A percentile compares a stretch with the other conserved stretches of the same genome.
phyloP scores from a whole-genome alignment of 2,329 filamentous ascomycete species.

The Fusarium pseudonygamai region DNA sequence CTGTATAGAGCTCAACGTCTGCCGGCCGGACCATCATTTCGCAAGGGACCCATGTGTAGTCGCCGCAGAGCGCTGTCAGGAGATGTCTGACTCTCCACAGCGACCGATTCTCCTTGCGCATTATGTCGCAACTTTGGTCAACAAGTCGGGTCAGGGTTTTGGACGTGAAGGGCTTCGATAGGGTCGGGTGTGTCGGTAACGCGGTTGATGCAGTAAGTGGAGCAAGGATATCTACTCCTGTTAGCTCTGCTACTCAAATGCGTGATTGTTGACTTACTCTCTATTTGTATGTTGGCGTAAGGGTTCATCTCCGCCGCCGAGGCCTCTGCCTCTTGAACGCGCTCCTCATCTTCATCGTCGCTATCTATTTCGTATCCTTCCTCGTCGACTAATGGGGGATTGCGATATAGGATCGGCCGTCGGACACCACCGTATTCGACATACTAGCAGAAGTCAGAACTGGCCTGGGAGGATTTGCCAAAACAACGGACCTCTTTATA shows the following conservation, averaged over 20 bases:
- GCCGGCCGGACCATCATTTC: slow-evolving; percentile 65
- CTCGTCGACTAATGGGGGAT: slow-evolving; percentile 77
- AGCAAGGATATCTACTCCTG: slow-evolving; percentile 71
- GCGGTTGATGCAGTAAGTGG: slow-evolving; percentile 80
- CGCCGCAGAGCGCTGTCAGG: slow-evolving; percentile 77
- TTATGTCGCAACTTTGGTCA: slow-evolving; percentile 73
- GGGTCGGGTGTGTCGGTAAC: slow-evolving; percentile 76
- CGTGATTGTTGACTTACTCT: slow-evolving; percentile 63
- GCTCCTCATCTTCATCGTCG: slow-evolving; percentile 75
- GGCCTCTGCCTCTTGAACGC: slow-evolving; percentile 67
- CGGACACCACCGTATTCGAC: slow-evolving; percentile 79
- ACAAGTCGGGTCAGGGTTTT: slow-evolving; percentile 77
- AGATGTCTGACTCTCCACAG: slow-evolving; percentile 80
- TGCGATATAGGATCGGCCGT: slow-evolving; percentile 77
- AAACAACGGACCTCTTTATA: slow-evolving; percentile 71
- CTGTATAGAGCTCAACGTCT: slow-evolving; percentile 64
- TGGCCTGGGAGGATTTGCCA: slow-evolving; percentile 11
- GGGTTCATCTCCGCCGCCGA: slow-evolving; percentile 76
- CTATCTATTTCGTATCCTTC: slow-evolving; percentile 81
- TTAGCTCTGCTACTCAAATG: slow-evolving; percentile 40
- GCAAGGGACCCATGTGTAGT: slow-evolving; percentile 74
- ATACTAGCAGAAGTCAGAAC: slow-evolving; percentile 57
- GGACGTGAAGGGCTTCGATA: slow-evolving; percentile 79
- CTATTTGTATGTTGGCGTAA: slow-evolving; percentile 75
- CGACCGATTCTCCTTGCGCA: slow-evolving; percentile 78